Evolutionary conservation across 2,329 filamentous ascomycete genomes (phyloP).

Genomic region (Myriangium duriaei): DNA sequence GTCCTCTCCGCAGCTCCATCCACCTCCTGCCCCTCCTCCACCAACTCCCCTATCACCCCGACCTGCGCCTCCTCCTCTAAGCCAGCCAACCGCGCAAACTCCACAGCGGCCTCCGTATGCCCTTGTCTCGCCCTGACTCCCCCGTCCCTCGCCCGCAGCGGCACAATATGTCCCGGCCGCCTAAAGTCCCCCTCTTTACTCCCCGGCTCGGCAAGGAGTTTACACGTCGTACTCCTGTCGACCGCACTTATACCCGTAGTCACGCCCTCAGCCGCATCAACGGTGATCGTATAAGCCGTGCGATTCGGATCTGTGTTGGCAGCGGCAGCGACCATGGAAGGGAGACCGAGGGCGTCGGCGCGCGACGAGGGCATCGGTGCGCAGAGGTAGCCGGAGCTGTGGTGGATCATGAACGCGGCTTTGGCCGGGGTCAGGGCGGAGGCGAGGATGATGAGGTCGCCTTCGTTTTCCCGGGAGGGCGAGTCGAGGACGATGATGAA

Average conservation of each 20-base stretch:
- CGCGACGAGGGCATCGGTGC: slow-evolving; percentile 62
- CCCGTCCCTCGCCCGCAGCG: slow-evolving; percentile 64
- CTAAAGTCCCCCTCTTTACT: slow-evolving; percentile 51
- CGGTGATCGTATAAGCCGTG: slow-evolving; percentile 85
- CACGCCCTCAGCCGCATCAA: slow-evolving; percentile 63
- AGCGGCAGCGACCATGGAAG: slow-evolving; percentile 66
- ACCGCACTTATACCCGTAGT: slow-evolving; percentile 85
- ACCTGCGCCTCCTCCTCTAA: slow-evolving; percentile 47
- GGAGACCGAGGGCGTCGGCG: slow-evolving; percentile 60
- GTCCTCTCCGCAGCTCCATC: slow-evolving; percentile 51
- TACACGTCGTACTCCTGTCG: slow-evolving; percentile 73
- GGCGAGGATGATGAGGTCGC: slow-evolving; percentile 91
- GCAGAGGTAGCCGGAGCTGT: slow-evolving; percentile 84
- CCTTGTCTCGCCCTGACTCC: slow-evolving; percentile 69
- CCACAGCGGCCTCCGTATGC: slow-evolving; percentile 87
- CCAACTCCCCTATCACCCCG: slow-evolving; percentile 81
- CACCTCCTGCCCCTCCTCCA: slow-evolving; percentile 69
- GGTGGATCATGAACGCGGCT: slow-evolving; percentile 91
- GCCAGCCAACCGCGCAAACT: slow-evolving; percentile 76
- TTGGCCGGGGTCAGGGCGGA: slow-evolving; percentile 72
- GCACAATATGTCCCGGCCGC: slow-evolving; percentile 81
- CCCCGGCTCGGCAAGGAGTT: slow-evolving; percentile 58
- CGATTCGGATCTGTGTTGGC: slow-evolving; percentile 68
- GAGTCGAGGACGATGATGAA: slow-evolving; percentile 96
- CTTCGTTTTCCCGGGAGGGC: slow-evolving; percentile 89